Percentiles rank a stretch among this genome's conserved stretches.
Evolutionary conservation across 192 early-diverging fungal species (phyloP).

Genomic region (Polychytrium aggregatum): DNA sequence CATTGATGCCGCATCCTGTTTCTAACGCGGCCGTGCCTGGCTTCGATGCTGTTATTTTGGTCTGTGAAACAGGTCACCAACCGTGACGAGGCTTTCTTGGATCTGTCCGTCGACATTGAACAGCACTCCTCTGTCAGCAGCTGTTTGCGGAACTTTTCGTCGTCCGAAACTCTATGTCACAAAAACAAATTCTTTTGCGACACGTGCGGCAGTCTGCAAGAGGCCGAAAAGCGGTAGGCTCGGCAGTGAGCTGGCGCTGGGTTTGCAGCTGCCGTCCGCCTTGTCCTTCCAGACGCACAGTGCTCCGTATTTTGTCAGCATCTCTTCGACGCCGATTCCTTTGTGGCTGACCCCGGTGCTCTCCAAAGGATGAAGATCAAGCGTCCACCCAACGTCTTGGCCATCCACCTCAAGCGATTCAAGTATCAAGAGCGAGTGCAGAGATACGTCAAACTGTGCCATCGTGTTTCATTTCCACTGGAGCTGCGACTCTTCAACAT

Average conservation of each 20-base stretch:
- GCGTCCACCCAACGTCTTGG: slow-evolving; percentile 83
- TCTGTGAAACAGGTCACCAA: slow-evolving; percentile 57
- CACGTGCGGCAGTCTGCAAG: slow-evolving; percentile 84
- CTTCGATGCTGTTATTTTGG: no score
- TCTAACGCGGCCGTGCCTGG: no score
- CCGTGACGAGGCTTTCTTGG: slow-evolving; percentile 88
- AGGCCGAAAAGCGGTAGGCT: slow-evolving; percentile 81
- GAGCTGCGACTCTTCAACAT: slow-evolving; percentile 94
- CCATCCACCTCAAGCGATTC: slow-evolving; percentile 93
- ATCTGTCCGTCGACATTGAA: slow-evolving; percentile 93
- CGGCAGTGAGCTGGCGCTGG: no score
- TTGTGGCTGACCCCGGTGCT: no score
- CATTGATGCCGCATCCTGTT: no score
- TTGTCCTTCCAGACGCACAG: no score
- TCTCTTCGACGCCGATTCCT: no score
- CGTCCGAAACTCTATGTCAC: slow-evolving; percentile 84
- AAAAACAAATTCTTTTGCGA: slow-evolving; percentile 99
- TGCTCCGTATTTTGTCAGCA: no score
- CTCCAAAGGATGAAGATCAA: slow-evolving; percentile 99
- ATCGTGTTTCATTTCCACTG: slow-evolving; percentile 87
- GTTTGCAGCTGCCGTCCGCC: no score
- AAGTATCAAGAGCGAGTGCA: slow-evolving; percentile 91
- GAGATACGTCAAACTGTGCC: slow-evolving; percentile 86
- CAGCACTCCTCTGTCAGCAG: slow-evolving; percentile 88
- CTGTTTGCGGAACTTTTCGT: slow-evolving; percentile 94